Percentiles rank a stretch among this genome's conserved stretches.
Conservation (phyloP, 139 green algal species). For the Edaphochlamys debaryana region DNA sequence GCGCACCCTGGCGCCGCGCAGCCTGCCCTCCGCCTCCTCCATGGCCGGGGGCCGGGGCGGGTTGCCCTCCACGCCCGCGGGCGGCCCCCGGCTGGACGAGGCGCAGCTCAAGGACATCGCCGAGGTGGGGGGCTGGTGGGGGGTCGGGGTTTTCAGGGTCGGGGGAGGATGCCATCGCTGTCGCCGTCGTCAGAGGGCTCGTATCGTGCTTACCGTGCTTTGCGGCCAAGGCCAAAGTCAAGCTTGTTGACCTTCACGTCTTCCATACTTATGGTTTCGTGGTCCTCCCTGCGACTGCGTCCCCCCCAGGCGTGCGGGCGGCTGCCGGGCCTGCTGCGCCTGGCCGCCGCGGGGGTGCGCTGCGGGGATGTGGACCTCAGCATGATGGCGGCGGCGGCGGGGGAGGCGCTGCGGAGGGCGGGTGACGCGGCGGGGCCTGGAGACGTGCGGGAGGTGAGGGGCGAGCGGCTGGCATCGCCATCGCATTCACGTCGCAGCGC, state of each 20-base stretch:
- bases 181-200: no score
- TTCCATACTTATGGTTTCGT: no score
- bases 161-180: no score
- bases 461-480: no score
- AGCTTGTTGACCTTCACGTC: no score
- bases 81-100: not conserved
- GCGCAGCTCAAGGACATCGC: conserved; percentile 4
- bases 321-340: conserved; percentile 17
- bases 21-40: not conserved
- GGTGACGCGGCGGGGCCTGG: no score
- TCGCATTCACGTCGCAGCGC: no score
- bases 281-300: no score
- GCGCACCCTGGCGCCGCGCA: not conserved
- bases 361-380: not conserved
- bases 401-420: conserved; percentile 1
- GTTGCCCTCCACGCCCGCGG: not conserved
- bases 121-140: not conserved
- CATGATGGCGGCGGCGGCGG: not conserved
- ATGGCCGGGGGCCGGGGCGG: not conserved
- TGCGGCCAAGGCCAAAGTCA: no score
- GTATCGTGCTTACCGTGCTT: no score
- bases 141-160: no score
- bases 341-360: not conserved
- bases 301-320: not conserved
- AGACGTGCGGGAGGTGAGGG: no score